Conservation (phyloP, 805 yeast species). For the Pachysolen tannophilus region DNA sequence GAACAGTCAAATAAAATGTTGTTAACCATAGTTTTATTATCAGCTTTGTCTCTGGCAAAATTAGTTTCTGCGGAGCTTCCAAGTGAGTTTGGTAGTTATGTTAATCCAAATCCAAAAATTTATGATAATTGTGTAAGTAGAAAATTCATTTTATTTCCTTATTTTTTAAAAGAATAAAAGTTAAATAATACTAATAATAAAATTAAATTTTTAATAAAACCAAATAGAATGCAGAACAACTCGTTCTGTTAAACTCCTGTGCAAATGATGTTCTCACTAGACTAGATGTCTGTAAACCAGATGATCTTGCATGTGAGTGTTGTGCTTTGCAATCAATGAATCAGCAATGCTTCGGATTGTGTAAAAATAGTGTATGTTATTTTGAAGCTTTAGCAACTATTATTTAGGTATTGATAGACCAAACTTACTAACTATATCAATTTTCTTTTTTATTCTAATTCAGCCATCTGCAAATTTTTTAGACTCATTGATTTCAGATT, state of each 20-base stretch:
- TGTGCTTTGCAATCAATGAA: conserved; percentile 45
- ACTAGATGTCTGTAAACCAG: conserved; percentile 42
- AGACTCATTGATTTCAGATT: conserved; percentile 36
- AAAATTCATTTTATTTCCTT: not conserved
- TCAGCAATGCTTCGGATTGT: conserved; percentile 36
- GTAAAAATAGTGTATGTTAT: too few species aligned
- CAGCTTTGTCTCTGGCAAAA: too few species aligned
- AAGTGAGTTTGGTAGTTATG: conserved; percentile 32
- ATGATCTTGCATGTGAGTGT: conserved; percentile 49
- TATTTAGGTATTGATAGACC: not conserved
- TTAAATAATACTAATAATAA: not conserved
- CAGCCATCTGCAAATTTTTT: conserved; percentile 37
- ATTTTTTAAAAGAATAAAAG: not conserved
- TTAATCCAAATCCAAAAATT: conserved; percentile 38
- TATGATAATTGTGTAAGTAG: conserved; percentile 24
- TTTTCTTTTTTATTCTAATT: too few species aligned
- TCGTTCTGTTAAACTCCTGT: conserved; percentile 31
- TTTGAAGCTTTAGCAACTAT: conserved; percentile 11
- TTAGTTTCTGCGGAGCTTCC: too few species aligned
- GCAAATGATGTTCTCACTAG: conserved; percentile 37
- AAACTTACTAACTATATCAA: conserved; percentile 2
- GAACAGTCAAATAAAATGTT: too few species aligned
- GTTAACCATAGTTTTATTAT: too few species aligned
- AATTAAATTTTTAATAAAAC: too few species aligned
- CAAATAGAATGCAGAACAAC: too few species aligned